Evolutionary conservation across 768 basidiomycete species (phyloP).

Genomic region (Ramaria rubella): DNA sequence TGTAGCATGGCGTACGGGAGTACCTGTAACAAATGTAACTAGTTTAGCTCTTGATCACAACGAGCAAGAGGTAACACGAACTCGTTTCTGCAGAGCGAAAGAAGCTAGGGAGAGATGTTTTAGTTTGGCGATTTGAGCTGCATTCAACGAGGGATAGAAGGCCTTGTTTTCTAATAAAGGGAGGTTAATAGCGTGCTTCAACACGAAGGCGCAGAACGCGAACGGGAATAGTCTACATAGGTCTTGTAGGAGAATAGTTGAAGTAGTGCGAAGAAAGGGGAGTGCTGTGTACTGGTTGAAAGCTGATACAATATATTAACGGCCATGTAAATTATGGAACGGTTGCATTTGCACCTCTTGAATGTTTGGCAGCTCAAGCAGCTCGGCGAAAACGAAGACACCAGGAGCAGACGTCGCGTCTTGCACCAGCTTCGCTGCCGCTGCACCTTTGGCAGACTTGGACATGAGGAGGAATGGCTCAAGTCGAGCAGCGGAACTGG

Average conservation of each 20-base stretch:
- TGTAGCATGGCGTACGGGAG: slow-evolving; percentile 76
- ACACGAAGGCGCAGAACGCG: slow-evolving; percentile 17
- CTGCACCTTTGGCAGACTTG: slow-evolving; percentile 87
- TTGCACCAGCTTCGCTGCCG: slow-evolving; percentile 80
- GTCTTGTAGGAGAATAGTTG: slow-evolving; percentile 89
- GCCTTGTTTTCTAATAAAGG: slow-evolving; percentile 52
- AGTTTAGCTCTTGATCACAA: slow-evolving; percentile 1
- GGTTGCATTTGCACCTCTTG: slow-evolving; percentile 54
- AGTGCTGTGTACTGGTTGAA: slow-evolving; percentile 49
- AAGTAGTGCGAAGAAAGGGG: slow-evolving; percentile 56
- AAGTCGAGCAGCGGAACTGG: slow-evolving; percentile 59
- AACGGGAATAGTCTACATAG: slow-evolving; percentile 76
- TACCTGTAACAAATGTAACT: slow-evolving; percentile 40
- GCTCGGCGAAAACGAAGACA: slow-evolving; percentile 87
- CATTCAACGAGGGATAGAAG: slow-evolving; percentile 58
- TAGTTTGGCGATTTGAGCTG: slow-evolving; percentile 75
- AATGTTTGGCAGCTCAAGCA: slow-evolving; percentile 76
- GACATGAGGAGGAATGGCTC: slow-evolving; percentile 91
- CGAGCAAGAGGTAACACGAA: slow-evolving; percentile 31
- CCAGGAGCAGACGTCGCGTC: slow-evolving; percentile 86
- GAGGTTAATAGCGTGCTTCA: background rate
- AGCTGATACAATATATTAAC: background rate
- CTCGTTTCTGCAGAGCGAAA: slow-evolving; percentile 69
- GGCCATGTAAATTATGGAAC: background rate
- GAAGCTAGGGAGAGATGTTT: slow-evolving; percentile 91